Base-by-base conservation (phyloP, 257 asterid species). In the Lavandula angustifolia region DNA sequence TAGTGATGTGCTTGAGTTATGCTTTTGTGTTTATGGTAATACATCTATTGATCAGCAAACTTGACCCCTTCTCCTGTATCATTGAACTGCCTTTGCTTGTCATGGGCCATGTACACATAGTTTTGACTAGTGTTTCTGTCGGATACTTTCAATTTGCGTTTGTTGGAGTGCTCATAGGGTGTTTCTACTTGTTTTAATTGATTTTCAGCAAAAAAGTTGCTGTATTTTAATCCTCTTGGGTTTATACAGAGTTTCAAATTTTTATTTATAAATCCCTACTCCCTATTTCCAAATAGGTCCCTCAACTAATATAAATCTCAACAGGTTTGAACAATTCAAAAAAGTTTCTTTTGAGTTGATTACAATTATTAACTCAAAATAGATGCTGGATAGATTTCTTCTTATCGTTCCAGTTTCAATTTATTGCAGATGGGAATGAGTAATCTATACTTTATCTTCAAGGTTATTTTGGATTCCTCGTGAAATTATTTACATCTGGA, bases 331-430 rank as follows among this genome's bases (percentile, higher is more conserved):
- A n/a, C n/a, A n/a, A n/a, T n/a, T n/a, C n/a, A n/a, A n/a, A n/a
- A n/a, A n/a, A n/a, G n/a, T n/a, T 34, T 33, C 3, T 54, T 33
- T 33, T 38, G 13, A n/a, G 38, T n/a, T 54, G 42, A 54, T 13
- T 33, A 55, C 13, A 58, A 7, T 33, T 49, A 34, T n/a, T 7
- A n/a, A 60, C 62, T 61, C 41, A 53, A 62, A 29, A 56, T 43
- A 53, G 38, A 43, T 17, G 34, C 51, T 62, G 69, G 69, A 43
- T 52, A 54, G 75, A 60, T 54, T 38, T 61, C 44, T 22, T 38
- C 70, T 43, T 57, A 61, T 22, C 13, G 31, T 10, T 44, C 57
- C 11, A 57, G 77, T 73, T 65, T 43, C 50, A 43, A 51, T 66
- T 27, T 38, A 12, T 38, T 38, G 9, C 11, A 6, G 8, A 4